Conservation (phyloP, 352 stramenopile species). For the Pythium periplocum region DNA sequence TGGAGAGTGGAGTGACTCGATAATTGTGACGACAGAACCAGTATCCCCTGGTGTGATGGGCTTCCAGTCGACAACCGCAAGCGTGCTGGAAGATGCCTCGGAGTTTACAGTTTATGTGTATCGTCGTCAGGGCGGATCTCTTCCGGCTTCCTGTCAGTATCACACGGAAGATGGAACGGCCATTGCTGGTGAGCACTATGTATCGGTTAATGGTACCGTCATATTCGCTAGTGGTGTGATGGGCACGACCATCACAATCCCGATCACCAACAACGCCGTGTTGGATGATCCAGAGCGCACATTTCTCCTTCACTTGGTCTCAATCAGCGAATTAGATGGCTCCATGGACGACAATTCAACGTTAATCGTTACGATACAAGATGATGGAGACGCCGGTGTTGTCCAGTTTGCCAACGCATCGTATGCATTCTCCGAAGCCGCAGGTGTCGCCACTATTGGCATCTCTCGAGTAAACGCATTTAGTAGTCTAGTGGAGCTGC, state of each 20-base stretch:
- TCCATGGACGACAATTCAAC: slow-evolving; percentile 18
- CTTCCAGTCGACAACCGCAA: slow-evolving; percentile 14
- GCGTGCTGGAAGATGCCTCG: slow-evolving; percentile 22
- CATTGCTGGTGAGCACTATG: slow-evolving; percentile 25
- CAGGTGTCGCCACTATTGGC: slow-evolving; percentile 7
- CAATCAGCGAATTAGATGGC: slow-evolving; percentile 19
- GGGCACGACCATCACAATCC: slow-evolving; percentile 20
- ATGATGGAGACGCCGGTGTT: slow-evolving; percentile 43
- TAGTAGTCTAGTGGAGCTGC: slow-evolving; percentile 22
- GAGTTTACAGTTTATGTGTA: slow-evolving; percentile 15
- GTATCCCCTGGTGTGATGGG: slow-evolving; percentile 39
- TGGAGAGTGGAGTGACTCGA: slow-evolving; percentile 24
- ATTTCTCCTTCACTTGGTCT: slow-evolving; percentile 35
- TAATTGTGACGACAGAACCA: slow-evolving; percentile 34
- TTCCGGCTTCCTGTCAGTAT: slow-evolving; percentile 31
- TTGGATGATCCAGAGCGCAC: slow-evolving; percentile 37
- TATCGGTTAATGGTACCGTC: slow-evolving; percentile 13
- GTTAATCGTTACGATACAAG: slow-evolving; percentile 28
- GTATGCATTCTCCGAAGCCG: slow-evolving; percentile 30
- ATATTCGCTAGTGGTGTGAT: slow-evolving; percentile 22
- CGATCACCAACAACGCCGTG: slow-evolving; percentile 47
- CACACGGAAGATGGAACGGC: slow-evolving; percentile 31
- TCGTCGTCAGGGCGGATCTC: slow-evolving; percentile 28
- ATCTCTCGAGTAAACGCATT: slow-evolving; percentile 22
- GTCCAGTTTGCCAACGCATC: slow-evolving; percentile 26